Evolutionary conservation across 139 green algal species (phyloP).

Genomic region (Coelastrella sp.): DNA sequence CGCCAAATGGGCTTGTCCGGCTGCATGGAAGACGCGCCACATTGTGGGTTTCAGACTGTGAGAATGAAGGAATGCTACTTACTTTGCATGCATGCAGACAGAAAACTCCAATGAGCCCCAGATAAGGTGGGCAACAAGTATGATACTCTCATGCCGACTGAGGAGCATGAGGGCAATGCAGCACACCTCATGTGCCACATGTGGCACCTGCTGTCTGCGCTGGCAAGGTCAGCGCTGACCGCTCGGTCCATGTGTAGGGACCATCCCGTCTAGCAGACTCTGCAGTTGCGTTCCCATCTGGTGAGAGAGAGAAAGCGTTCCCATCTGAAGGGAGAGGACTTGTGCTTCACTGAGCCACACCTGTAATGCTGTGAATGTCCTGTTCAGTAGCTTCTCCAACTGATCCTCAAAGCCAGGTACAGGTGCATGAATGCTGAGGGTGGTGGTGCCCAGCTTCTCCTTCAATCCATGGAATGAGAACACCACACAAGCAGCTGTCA

Average conservation of each 20-base stretch:
- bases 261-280: no score
- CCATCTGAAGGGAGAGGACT: no score
- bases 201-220: no score
- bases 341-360: background rate
- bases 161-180: no score
- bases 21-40: background rate
- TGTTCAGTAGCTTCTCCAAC: conserved; percentile 45
- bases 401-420: conserved; percentile 55
- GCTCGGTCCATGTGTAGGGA: no score
- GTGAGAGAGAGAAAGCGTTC: no score
- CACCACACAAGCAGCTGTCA: conserved; percentile 47
- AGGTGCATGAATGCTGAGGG: conserved; percentile 45
- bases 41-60: background rate
- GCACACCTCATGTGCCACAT: no score
- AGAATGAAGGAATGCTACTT: background rate
- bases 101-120: no score
- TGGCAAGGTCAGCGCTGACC: no score
- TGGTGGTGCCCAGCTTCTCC: conserved; percentile 50
- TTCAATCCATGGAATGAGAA: conserved; percentile 53
- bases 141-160: no score
- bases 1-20: conserved; percentile 50
- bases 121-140: no score
- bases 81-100: background rate
- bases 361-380: conserved; percentile 45
- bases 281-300: no score